Percentiles rank a stretch among this genome's conserved stretches.
These are phyloP conservation scores for Kwoniella mangroviensis DNA, from an alignment of 768 basidiomycete genomes.

Conservation along the genomic window DNA sequence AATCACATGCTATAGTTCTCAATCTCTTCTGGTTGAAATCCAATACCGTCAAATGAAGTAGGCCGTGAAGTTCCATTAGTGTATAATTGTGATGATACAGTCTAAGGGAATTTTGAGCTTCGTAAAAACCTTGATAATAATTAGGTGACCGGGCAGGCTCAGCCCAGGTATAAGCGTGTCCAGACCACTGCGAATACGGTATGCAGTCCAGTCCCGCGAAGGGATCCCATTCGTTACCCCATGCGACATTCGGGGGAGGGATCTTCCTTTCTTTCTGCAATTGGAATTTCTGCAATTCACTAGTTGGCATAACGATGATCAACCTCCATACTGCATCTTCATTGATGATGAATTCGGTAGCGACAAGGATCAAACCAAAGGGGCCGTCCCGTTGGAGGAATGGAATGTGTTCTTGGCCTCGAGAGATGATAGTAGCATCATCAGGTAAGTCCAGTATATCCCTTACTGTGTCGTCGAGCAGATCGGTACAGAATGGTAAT, in stretches of 20 bases:
- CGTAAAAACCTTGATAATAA: slow-evolving; percentile 15
- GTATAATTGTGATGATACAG: slow-evolving; percentile 1
- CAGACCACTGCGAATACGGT: neutral
- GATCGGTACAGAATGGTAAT: slow-evolving; percentile 7
- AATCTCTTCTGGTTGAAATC: slow-evolving; percentile 16
- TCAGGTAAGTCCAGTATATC: neutral
- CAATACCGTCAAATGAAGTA: neutral
- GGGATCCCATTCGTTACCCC: slow-evolving; percentile 8
- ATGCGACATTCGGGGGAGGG: neutral
- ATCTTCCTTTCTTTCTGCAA: neutral
- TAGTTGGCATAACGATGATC: slow-evolving; percentile 2
- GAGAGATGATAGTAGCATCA: slow-evolving; percentile 1
- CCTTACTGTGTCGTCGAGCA: neutral
- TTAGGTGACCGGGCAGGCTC: slow-evolving; percentile 5
- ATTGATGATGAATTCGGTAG: slow-evolving; percentile 13
- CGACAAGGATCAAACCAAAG: slow-evolving; percentile 3
- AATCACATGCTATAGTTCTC: neutral
- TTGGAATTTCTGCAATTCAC: neutral
- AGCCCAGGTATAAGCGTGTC: slow-evolving; percentile 2
- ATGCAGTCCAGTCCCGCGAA: neutral
- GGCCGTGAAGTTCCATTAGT: neutral
- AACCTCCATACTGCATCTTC: neutral
- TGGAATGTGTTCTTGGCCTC: neutral
- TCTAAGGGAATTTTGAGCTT: slow-evolving; percentile 14
- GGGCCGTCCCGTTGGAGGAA: slow-evolving; percentile 6